Percentiles rank a stretch among this genome's conserved stretches.
Evolutionary conservation across 192 early-diverging fungal genomes (phyloP).

Genomic region (Funneliformis mosseae): DNA sequence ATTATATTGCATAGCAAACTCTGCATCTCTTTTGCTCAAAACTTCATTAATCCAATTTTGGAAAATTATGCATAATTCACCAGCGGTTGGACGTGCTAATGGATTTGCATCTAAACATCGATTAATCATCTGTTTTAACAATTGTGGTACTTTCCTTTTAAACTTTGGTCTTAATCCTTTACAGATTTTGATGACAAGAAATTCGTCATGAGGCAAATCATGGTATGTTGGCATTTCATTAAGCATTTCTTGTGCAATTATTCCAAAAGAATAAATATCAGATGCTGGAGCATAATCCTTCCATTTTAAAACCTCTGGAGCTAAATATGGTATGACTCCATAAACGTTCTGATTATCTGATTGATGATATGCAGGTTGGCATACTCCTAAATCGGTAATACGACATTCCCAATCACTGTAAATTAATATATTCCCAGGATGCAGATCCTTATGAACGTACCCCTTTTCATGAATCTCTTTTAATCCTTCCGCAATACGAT

Average conservation of each 20-base stretch:
- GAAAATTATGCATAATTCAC: too few relatives aligned
- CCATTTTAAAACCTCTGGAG: background rate
- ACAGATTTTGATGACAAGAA: slow-evolving; percentile 35
- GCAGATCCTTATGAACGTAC: background rate
- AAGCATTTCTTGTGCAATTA: slow-evolving; percentile 45
- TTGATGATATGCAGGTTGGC: background rate
- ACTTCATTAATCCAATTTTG: too few relatives aligned
- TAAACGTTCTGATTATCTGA: background rate
- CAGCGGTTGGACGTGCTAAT: too few relatives aligned
- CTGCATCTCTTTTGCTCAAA: too few relatives aligned
- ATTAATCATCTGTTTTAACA: too few relatives aligned
- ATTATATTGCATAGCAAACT: too few relatives aligned
- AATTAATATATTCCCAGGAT: background rate
- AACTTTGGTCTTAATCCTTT: background rate
- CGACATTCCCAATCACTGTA: background rate
- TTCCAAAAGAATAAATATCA: slow-evolving; percentile 48
- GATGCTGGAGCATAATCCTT: background rate
- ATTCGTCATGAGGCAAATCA: slow-evolving; percentile 31
- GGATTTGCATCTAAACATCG: too few relatives aligned
- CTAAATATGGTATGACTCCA: slow-evolving; percentile 3
- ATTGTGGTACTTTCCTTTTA: too few relatives aligned
- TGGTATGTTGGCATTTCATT: slow-evolving; percentile 37
- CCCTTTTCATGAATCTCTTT: background rate
- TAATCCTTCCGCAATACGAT: background rate
- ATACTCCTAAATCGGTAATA: background rate